Percentiles rank a stretch among this genome's conserved stretches.
These are phyloP conservation scores for Pochonia chlamydosporia DNA, from an alignment of 2,329 filamentous ascomycete genomes.

Conservation along the genomic window DNA sequence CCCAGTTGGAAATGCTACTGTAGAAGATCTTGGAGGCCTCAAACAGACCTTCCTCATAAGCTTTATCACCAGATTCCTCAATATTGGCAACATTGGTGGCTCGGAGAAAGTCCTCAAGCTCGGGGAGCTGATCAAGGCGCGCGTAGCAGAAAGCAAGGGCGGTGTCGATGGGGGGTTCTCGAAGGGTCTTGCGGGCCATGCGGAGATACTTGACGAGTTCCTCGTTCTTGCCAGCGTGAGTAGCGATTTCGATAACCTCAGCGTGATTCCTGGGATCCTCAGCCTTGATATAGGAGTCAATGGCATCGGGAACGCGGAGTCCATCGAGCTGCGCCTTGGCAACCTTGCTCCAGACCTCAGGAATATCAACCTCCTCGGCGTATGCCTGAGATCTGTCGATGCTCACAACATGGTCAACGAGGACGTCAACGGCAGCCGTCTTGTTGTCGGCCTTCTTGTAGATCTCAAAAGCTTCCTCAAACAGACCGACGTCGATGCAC, in stretches of 20 bases:
- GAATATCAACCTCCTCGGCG: constrained; percentile 86
- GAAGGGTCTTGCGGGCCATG: constrained; percentile 95
- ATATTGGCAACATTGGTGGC: constrained; percentile 92
- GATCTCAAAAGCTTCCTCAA: constrained; percentile 96
- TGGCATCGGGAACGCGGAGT: constrained; percentile 83
- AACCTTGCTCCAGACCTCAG: constrained; percentile 97
- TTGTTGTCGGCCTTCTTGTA: constrained; percentile 97
- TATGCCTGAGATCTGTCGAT: constrained; percentile 96
- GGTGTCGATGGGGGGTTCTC: constrained; percentile 90
- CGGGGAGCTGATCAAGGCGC: constrained; percentile 81
- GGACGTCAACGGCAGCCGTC: constrained; percentile 77
- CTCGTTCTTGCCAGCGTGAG: constrained; percentile 93
- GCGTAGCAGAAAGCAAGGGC: constrained; percentile 91
- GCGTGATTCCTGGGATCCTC: constrained; percentile 87
- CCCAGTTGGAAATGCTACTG: constrained; percentile 98
- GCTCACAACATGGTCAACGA: constrained; percentile 94
- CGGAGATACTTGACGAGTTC: constrained; percentile 93
- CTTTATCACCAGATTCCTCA: constrained; percentile 96
- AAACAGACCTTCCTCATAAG: constrained; percentile 87
- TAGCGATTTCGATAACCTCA: constrained; percentile 94
- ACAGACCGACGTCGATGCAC: constrained; percentile 90
- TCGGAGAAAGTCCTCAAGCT: constrained; percentile 94
- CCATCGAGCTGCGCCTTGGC: constrained; percentile 97
- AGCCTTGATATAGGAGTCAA: constrained; percentile 96
- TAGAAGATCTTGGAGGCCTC: constrained; percentile 99